Evolutionary conservation across 768 basidiomycete species (phyloP), one percentile per base, ranked within the genome.

Genomic region (Mycena kentingensis): DNA sequence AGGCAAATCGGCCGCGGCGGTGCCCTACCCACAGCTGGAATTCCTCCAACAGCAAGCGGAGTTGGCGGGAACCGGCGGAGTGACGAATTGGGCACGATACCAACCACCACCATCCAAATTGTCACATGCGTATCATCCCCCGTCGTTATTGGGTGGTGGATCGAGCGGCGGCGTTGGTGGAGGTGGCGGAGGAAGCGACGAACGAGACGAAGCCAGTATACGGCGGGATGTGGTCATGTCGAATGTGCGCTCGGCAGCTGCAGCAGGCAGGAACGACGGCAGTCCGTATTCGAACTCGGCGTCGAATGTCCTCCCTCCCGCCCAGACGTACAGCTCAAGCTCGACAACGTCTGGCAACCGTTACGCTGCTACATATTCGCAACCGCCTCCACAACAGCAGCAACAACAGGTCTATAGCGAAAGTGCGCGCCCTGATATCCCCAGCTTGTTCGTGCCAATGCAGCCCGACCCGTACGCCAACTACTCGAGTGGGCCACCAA

Each of bases 31-130:
- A 5, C 93, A 94, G 63, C 77, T 98, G 28, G 94, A 96, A 66
- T 91, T 82, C 65, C 71, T 98, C 43, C 92, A 96, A 60, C 93
- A 97, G 67, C 95, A 98, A 66, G 95, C 93, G 1, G 91, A 92
- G 70, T 75, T 91, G 60, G 89, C 82, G 2, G 80, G 84, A 19
- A 72, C 82, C 0, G 79, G 83, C 13, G 87, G 87, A 3, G 58
- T 85, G 51, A 66, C 79, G 15, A 78, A 67, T 54, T 89, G 88
- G 88, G 65, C 67, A 11, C 62, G 84, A 49, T 87, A 87, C 54
- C 77, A 82, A 39, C 76, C 86, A 5, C 85, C 82, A 3, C 82
- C 84, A 18, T 84, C 83, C 22, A 84, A 80, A 61, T 68, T 87
- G 21, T 75, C 83, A 38, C 84, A 86, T 55, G 78, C 83, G 18